phyloP scores from a whole-genome alignment of 306 rosid genomes.

The barrel medic (Medicago truncatula) region MtrunA17r5.0-ANR NC_053046.1:37201501-37202000 shows the following conservation, averaged over 20 bases:
- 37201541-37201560: constrained; percentile 1
- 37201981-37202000: background rate
- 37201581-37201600: background rate
- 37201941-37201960: too few relatives aligned
- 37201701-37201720: background rate
- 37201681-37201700: background rate
- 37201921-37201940: too few relatives aligned
- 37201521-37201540: constrained; percentile 13
- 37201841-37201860: constrained; percentile 11
- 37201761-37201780: background rate
- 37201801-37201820: background rate
- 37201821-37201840: background rate
- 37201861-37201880: constrained; percentile 11
- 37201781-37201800: background rate
- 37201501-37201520: background rate
- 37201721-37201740: background rate
- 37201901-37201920: too few relatives aligned
- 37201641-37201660: constrained; percentile 6
- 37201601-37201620: background rate
- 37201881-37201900: too few relatives aligned
- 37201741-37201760: background rate
- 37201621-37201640: background rate
- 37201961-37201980: background rate
- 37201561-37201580: background rate
- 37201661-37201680: background rate